These are phyloP conservation scores for Zarea fungicola DNA, from an alignment of 2,329 filamentous ascomycete species.

Conservation along the genomic window DNA sequence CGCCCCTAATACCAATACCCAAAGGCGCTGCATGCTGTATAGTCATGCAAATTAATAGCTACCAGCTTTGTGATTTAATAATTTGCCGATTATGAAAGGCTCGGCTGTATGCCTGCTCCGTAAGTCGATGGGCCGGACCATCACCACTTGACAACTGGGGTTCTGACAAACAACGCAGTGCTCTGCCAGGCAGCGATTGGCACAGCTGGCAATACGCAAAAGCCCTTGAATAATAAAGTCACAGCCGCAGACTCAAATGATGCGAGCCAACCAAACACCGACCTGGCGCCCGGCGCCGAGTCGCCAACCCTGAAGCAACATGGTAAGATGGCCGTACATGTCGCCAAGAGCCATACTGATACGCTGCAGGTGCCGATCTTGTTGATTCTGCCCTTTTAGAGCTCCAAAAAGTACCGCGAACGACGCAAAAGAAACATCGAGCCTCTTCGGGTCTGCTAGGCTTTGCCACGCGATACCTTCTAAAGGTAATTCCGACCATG, in stretches of 20 bases:
- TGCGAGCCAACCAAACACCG: constrained; percentile 26
- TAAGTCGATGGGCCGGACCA: constrained; percentile 26
- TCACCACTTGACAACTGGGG: not conserved
- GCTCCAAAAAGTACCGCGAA: constrained; percentile 44
- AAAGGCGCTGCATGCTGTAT: not conserved
- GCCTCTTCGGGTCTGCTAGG: constrained; percentile 41
- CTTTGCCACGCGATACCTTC: constrained; percentile 37
- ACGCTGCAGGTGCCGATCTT: constrained; percentile 43
- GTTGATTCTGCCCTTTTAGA: constrained; percentile 48
- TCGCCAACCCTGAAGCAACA: constrained; percentile 28
- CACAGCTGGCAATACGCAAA: constrained; percentile 34
- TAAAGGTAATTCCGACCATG: constrained; percentile 46
- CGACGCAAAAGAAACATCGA: constrained; percentile 38
- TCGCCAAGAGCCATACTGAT: constrained; percentile 15
- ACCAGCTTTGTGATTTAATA: not conserved
- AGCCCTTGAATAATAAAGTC: constrained; percentile 29
- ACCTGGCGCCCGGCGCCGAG: constrained; percentile 24
- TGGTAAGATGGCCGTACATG: constrained; percentile 27
- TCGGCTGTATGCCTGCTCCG: constrained; percentile 35
- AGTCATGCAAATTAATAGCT: constrained; percentile 4
- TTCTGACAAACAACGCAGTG: constrained; percentile 29
- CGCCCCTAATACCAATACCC: not conserved
- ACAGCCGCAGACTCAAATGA: constrained; percentile 27
- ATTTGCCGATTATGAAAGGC: constrained; percentile 11
- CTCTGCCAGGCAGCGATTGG: constrained; percentile 40